Evolutionary conservation across 768 basidiomycete species (phyloP), one percentile per base, ranked within the genome.

Genomic region (Kwoniella bestiolae): DNA sequence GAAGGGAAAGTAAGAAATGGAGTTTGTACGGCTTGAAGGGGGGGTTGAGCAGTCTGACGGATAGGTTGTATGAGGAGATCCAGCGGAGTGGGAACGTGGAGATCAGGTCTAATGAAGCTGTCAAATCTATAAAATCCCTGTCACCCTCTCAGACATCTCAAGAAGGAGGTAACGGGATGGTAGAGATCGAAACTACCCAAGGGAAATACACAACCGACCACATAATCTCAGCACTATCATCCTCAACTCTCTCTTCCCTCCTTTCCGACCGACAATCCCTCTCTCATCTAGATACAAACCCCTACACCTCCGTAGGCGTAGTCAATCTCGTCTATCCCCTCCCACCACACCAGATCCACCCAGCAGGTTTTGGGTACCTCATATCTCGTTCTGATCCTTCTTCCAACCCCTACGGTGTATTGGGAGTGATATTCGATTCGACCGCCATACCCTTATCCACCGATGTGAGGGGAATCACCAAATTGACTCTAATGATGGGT

Each of bases 351-450:
- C 77, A 25, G 23, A 84, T 94, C 53, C 90, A 92, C 71, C 92
- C 93, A 0, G 84, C 85, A 2, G 95, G 95, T 3, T 99, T 97
- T 78, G 95, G 95, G 8, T 97, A 94, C 83, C 89, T 99, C 75
- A 85, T 96, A 57, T 93, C 94, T 0, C 90, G 94, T 16, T 70
- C 80, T 5, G 59, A 73, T 1, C 21, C 44, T 8, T 34, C 44
- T 0, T 23, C 63, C 21, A 82, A 81, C 32, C 56, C 71, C 4
- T 72, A 78, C 34, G 77, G 81, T 16, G 63, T 81, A 45, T 85
- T 98, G 0, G 95, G 95, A 12, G 88, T 89, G 31, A 88, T 97
- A 11, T 97, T 97, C 81, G 95, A 98, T 79, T 91, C 91, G 0
- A 89, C 87, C 56, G 85, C 90, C 7, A 84, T 93, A 44, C 83